Conservation (phyloP, 148 eudicot species). For the Rheum nobile region DNA sequence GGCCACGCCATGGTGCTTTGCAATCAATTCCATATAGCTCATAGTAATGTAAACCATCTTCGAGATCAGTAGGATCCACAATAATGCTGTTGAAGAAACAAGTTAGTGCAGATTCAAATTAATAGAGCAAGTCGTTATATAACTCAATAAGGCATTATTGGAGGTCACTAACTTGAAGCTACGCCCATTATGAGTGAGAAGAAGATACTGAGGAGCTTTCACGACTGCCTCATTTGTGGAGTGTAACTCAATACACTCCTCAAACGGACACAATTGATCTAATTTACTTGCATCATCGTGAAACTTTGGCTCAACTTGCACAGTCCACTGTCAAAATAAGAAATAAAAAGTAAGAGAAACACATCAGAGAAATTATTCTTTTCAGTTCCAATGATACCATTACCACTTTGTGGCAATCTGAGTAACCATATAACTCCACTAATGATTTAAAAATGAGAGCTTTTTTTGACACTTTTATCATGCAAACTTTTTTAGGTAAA, state of each 20-base stretch:
- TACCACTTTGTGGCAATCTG: background rate
- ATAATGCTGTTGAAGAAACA: slow-evolving; percentile 38
- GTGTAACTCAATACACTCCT: slow-evolving; percentile 78
- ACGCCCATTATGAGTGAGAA: slow-evolving; percentile 89
- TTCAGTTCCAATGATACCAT: background rate
- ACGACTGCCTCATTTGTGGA: slow-evolving; percentile 54
- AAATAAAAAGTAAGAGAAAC: slow-evolving; percentile 11
- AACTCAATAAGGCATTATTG: background rate
- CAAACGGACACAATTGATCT: slow-evolving; percentile 84
- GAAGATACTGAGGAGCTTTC: slow-evolving; percentile 82
- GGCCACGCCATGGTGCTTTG: slow-evolving; percentile 95
- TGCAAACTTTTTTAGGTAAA: background rate
- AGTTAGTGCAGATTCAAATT: background rate
- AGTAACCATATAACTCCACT: background rate
- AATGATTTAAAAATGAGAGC: background rate
- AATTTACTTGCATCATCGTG: slow-evolving; percentile 93
- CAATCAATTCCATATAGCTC: slow-evolving; percentile 78
- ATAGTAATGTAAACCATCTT: slow-evolving; percentile 70
- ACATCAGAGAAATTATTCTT: background rate
- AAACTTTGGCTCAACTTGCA: slow-evolving; percentile 76
- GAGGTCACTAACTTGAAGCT: slow-evolving; percentile 72
- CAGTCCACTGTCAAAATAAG: slow-evolving; percentile 71
- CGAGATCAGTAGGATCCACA: slow-evolving; percentile 78
- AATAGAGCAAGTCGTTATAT: background rate
- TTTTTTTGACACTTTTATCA: background rate